Evolutionary conservation across 163 green algal species (phyloP), one percentile per base, ranked within the genome.

Genomic region (Scenedesmus sp.): DNA sequence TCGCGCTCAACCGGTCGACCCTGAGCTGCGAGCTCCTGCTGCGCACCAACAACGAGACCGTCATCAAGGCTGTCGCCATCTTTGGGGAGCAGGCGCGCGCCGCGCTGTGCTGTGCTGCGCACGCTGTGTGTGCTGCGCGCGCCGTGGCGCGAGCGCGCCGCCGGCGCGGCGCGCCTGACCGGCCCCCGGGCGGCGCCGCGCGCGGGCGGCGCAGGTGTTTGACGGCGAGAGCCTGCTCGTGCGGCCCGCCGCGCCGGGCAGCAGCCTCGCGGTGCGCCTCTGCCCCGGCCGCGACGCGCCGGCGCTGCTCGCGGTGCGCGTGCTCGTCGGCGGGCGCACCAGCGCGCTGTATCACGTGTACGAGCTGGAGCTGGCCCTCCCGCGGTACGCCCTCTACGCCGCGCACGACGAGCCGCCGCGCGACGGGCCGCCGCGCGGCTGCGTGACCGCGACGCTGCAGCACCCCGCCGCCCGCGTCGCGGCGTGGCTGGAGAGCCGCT

Each of bases 381-480:
- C 89, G 31, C 91, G 90, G 69, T 95, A 92, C 70, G 60, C 79
- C 31, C 91, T 94, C 86, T 94, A 93, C 62, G 85, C 79, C 26
- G 60, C 70, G 18, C 65, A 88, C 54, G 84, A 92, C 22, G 31
- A 10, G 13, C 11, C 15, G 50, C 63, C 48, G 45, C 47, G 5
- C 22, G 81, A 28, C 45, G 53, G 33, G 73, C 75, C 28, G 31
- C 80, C 85, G 2, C 39, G 60, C 9, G 83, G 73, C 29, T 72
- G 47, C 45, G 84, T 88, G 53, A 78, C 62, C 3, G 88, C 86
- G 66, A 79, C 48, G 1, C 34, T 90, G 29, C 75, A 75, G 18
- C 83, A 90, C 73, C 86, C 83, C 69, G 63, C 85, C 45, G 34
- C 18, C 26, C 84, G 86, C 1, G 53, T 94, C 4, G 81, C 81